Base-by-base conservation (phyloP, 495 filamentous ascomycete genomes). In the Extremus antarcticus region DNA sequence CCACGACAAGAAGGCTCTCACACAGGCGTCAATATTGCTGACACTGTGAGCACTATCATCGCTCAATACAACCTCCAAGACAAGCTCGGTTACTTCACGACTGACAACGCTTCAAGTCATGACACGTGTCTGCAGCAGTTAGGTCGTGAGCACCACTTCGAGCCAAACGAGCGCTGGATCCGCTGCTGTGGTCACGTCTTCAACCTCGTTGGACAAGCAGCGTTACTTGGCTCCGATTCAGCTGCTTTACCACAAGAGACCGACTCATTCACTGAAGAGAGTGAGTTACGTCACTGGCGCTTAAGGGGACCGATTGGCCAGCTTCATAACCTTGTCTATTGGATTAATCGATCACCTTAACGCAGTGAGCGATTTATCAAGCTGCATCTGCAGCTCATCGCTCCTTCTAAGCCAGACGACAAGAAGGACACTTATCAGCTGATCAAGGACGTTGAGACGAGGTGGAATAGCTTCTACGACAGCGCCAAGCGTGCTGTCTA, bases 291-390 rank as follows among this genome's bases (percentile, higher is more conserved):
- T 3, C 19, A 47, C 25, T 60, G 43, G 57, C 57, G 54, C 8
- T 22, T 32, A 21, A 56, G 29, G 38, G 57, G 57, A 17, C 54
- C 57, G 23, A 38, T 56, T 43, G 49, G 57, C 25, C 56, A 56
- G 57, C 54, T 60, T 16, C 57, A 60, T 45, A 60, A 60, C 45
- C 7, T 60, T n/a, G 25, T 56, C 1, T 29, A 35, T 21, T 60
- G 25, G 46, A 60, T 60, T 13, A 43, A 45, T 20, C 19, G 41
- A 24, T 60, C 54, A 40, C 48, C 54, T 17, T 24, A 60, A 39
- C 47, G 38, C 11, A 38, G 39, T n/a, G 48, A 45, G 19, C 46
- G 39, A n/a, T 48, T 60, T 17, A 25, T 35, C 10, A 20, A 10
- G 11, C 11, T 47, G 2, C 43, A 60, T 22, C 9, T 15, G 20